These are phyloP conservation scores for Escovopsis sp. DNA, from an alignment of 2,329 filamentous ascomycete species.

Conservation along the genomic window DNA sequence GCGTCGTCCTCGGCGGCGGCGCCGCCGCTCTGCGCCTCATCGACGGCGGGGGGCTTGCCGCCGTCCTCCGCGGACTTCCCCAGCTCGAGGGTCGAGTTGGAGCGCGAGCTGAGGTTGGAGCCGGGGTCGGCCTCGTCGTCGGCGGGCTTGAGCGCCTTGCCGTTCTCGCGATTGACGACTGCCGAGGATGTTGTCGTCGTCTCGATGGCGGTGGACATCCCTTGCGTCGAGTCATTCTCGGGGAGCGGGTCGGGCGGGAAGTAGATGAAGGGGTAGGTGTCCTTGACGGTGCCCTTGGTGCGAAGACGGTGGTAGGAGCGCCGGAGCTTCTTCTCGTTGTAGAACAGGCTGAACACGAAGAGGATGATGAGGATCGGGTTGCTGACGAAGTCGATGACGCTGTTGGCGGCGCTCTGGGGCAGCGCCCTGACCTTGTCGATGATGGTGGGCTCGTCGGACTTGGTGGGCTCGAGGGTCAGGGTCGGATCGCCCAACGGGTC, in stretches of 20 bases:
- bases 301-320: slow-evolving; percentile 22
- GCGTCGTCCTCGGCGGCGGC: not conserved
- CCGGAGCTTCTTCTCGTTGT: slow-evolving; percentile 30
- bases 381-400: slow-evolving; percentile 37
- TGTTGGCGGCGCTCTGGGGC: slow-evolving; percentile 33
- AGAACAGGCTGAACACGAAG: slow-evolving; percentile 25
- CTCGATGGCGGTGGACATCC: not conserved
- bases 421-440: slow-evolving; percentile 35
- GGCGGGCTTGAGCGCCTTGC: not conserved
- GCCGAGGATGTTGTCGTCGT: not conserved
- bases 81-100: not conserved
- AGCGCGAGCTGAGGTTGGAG: not conserved
- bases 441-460: slow-evolving; percentile 24
- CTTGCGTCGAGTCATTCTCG: not conserved
- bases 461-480: too few relatives aligned
- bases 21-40: not conserved
- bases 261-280: slow-evolving; percentile 6
- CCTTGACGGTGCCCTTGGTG: slow-evolving; percentile 14
- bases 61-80: not conserved
- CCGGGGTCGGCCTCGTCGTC: not conserved
- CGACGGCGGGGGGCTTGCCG: not conserved
- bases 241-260: too few relatives aligned
- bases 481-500: not conserved
- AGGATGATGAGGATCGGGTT: slow-evolving; percentile 37
- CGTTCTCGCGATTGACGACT: not conserved